These are phyloP conservation scores for Sarcomyxa edulis DNA, from an alignment of 768 basidiomycete species.

Conservation along the genomic window DNA sequence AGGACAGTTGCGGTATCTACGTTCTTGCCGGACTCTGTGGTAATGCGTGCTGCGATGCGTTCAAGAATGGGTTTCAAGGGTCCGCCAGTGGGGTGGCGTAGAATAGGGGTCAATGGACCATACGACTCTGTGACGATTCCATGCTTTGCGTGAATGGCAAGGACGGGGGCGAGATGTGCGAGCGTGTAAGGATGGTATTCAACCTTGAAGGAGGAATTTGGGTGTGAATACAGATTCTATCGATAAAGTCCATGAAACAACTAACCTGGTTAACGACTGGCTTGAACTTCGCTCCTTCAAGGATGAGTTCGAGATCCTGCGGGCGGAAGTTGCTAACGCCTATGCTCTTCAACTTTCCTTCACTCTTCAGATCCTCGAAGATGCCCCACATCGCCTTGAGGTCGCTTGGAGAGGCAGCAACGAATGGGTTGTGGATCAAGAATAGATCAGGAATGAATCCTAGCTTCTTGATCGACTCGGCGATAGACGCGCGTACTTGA, in stretches of 20 bases:
- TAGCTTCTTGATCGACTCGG: slow-evolving; percentile 42
- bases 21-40: slow-evolving; percentile 12
- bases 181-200: slow-evolving; percentile 32
- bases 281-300: slow-evolving; percentile 39
- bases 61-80: slow-evolving; percentile 32
- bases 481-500: slow-evolving; percentile 34
- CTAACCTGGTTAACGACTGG: slow-evolving; percentile 50
- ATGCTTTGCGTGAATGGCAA: slow-evolving; percentile 28
- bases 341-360: slow-evolving; percentile 33
- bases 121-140: slow-evolving; percentile 32
- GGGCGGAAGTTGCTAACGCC: slow-evolving; percentile 52
- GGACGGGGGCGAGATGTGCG: slow-evolving; percentile 25
- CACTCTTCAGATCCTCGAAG: slow-evolving; percentile 43
- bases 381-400: slow-evolving; percentile 38
- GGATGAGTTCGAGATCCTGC: slow-evolving; percentile 35
- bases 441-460: slow-evolving; percentile 45
- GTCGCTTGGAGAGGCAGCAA: slow-evolving; percentile 19
- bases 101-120: slow-evolving; percentile 29
- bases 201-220: slow-evolving; percentile 14
- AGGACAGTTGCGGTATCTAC: slow-evolving; percentile 20
- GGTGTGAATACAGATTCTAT: neutral
- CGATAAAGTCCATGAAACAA: neutral
- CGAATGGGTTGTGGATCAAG: slow-evolving; percentile 41
- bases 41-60: slow-evolving; percentile 24
- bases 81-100: slow-evolving; percentile 30